Conservation (phyloP, 192 early-diverging fungal species). For the Gamsiella multidivaricata region DNA sequence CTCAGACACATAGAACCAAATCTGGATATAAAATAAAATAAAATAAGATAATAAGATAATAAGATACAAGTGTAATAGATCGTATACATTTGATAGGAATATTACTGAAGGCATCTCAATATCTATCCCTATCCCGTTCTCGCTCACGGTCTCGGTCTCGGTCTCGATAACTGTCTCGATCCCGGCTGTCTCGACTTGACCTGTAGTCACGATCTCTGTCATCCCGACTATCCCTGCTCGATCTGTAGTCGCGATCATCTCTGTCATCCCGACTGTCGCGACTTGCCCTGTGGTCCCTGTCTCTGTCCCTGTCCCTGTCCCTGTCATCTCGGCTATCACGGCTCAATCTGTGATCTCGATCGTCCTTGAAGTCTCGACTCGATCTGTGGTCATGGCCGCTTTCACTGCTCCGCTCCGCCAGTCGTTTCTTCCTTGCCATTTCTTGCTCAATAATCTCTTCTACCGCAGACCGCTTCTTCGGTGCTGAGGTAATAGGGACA, state of each 20-base stretch:
- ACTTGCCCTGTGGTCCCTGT: conserved; percentile 13
- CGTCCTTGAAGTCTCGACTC: conserved; percentile 13
- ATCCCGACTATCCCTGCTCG: conserved; percentile 4
- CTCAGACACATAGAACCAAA: neutral
- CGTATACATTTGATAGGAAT: no score
- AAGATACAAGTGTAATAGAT: no score
- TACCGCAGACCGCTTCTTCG: conserved; percentile 69
- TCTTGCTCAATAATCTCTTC: conserved; percentile 74
- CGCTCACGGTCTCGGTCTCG: conserved; percentile 1
- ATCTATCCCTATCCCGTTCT: conserved; percentile 6
- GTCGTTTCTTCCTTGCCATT: conserved; percentile 45
- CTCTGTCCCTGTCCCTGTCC: neutral
- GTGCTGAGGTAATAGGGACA: neutral
- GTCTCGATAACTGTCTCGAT: conserved; percentile 12
- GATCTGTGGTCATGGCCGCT: conserved; percentile 2
- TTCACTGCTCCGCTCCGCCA: conserved; percentile 21
- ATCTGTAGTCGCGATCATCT: conserved; percentile 3
- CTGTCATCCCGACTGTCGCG: conserved; percentile 1
- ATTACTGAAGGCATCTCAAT: no score
- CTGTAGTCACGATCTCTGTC: conserved; percentile 19
- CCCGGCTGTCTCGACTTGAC: conserved; percentile 10
- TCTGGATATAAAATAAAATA: no score
- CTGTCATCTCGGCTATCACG: conserved; percentile 6
- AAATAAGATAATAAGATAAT: no score
- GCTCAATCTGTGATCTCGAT: neutral